These are phyloP conservation scores for Moesziomyces antarcticus DNA, from an alignment of 1,284 basidiomycete species.

Conservation along the genomic window DNA sequence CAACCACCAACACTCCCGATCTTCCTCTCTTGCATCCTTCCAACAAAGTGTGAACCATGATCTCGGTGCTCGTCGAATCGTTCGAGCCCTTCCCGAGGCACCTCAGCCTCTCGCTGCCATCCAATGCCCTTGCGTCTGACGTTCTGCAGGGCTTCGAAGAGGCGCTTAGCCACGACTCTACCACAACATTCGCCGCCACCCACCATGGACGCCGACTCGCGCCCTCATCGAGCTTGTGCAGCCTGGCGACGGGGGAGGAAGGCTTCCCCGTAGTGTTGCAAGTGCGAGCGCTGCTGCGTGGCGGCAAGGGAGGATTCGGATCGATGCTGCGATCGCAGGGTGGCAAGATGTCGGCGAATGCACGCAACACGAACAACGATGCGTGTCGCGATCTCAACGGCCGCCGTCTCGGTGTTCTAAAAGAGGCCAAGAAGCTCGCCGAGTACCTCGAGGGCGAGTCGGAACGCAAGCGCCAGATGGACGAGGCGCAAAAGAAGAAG, in stretches of 20 bases:
- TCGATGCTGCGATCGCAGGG: slow-evolving; percentile 95
- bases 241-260: slow-evolving; percentile 4
- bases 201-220: slow-evolving; percentile 22
- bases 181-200: slow-evolving; percentile 19
- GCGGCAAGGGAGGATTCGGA: slow-evolving; percentile 98
- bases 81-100: slow-evolving; percentile 44
- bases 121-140: slow-evolving; percentile 31
- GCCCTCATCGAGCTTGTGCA: slow-evolving; percentile 1
- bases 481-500: slow-evolving; percentile 77
- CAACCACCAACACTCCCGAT: too few relatives aligned
- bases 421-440: slow-evolving; percentile 93
- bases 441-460: slow-evolving; percentile 88
- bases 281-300: slow-evolving; percentile 70
- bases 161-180: slow-evolving; percentile 6
- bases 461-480: slow-evolving; percentile 77
- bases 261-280: slow-evolving; percentile 41
- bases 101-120: slow-evolving; percentile 38
- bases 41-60: slow-evolving; percentile 4
- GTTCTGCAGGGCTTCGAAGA: slow-evolving; percentile 30
- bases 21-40: too few relatives aligned
- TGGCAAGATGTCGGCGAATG: slow-evolving; percentile 88
- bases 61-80: slow-evolving; percentile 36
- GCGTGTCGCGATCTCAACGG: slow-evolving; percentile 93
- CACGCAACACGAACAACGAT: slow-evolving; percentile 78
- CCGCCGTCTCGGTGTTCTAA: slow-evolving; percentile 87